These are phyloP conservation scores for sunflower (Helianthus annuus) DNA, from an alignment of 129 eudicot genomes.

Conservation along the genomic window DNA sequence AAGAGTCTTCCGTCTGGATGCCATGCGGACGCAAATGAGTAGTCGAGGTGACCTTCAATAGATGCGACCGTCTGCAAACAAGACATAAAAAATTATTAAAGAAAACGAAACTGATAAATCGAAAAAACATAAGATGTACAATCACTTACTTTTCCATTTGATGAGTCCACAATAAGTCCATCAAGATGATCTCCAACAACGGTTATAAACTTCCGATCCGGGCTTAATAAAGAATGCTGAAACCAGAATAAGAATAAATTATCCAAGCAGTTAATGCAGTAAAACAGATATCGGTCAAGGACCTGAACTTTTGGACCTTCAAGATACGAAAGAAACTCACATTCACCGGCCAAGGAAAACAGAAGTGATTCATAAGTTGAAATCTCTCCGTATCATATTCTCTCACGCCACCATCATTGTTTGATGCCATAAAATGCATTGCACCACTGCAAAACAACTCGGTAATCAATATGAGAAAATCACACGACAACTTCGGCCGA, in stretches of 20 bases:
- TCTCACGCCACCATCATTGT: conserved; percentile 85
- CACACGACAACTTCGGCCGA: no score
- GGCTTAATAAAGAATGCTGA: conserved; percentile 95
- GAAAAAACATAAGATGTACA: not conserved
- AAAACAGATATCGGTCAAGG: no score
- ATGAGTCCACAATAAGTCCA: conserved; percentile 75
- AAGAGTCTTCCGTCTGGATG: conserved; percentile 68
- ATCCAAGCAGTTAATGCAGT: no score
- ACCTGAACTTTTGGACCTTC: no score
- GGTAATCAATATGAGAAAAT: no score
- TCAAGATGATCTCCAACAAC: conserved; percentile 81
- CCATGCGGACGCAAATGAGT: conserved; percentile 92
- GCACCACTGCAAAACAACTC: conserved; percentile 53
- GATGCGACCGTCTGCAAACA: conserved; percentile 61
- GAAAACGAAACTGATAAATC: not conserved
- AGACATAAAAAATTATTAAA: not conserved
- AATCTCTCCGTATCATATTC: conserved; percentile 88
- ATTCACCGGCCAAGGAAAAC: conserved; percentile 92
- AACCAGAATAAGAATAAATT: conserved; percentile 5
- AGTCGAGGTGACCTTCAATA: conserved; percentile 80
- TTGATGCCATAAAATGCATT: conserved; percentile 70
- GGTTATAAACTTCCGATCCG: conserved; percentile 64
- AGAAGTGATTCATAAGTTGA: conserved; percentile 72
- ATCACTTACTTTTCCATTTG: conserved; percentile 64
- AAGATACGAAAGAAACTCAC: conserved; percentile 45